Conservation (phyloP, 2,329 filamentous ascomycete species). For the Xylariomycetidae sp. region DNA sequence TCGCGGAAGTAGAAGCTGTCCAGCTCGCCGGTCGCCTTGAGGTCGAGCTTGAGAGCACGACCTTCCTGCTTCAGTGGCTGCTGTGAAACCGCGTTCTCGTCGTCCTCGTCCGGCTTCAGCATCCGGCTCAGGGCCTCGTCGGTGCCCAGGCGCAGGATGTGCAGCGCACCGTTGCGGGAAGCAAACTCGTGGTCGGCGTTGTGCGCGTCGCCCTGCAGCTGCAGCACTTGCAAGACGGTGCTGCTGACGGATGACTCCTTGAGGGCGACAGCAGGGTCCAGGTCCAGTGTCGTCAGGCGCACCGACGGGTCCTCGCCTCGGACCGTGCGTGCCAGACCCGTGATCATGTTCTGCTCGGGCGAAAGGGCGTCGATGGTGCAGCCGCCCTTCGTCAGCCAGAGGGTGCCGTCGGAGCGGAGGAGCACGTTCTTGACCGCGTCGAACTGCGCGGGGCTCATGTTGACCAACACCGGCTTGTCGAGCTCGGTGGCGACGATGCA, state of each 20-base stretch:
- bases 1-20: constrained; percentile 23
- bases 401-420: constrained; percentile 18
- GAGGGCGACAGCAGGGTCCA: constrained; percentile 32
- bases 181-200: constrained; percentile 22
- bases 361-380: constrained; percentile 17
- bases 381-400: constrained; percentile 22
- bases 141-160: constrained; percentile 18
- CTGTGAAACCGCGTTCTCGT: constrained; percentile 14
- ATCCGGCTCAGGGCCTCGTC: constrained; percentile 19
- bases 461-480: constrained; percentile 21
- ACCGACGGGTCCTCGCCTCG: constrained; percentile 39
- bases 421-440: constrained; percentile 21
- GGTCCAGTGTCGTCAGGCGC: constrained; percentile 38
- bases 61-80: constrained; percentile 20
- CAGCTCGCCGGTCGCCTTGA: constrained; percentile 21
- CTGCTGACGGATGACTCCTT: constrained; percentile 23
- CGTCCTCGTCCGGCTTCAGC: constrained; percentile 17
- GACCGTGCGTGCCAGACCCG: constrained; percentile 38
- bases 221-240: constrained; percentile 25
- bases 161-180: constrained; percentile 17
- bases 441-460: constrained; percentile 15
- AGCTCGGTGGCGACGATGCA: constrained; percentile 22
- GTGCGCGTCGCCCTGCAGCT: constrained; percentile 17
- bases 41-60: constrained; percentile 19
- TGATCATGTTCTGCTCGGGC: constrained; percentile 35